Evolutionary conservation across 148 eudicot genomes (phyloP).

Genomic region (Chenopodium album): DNA sequence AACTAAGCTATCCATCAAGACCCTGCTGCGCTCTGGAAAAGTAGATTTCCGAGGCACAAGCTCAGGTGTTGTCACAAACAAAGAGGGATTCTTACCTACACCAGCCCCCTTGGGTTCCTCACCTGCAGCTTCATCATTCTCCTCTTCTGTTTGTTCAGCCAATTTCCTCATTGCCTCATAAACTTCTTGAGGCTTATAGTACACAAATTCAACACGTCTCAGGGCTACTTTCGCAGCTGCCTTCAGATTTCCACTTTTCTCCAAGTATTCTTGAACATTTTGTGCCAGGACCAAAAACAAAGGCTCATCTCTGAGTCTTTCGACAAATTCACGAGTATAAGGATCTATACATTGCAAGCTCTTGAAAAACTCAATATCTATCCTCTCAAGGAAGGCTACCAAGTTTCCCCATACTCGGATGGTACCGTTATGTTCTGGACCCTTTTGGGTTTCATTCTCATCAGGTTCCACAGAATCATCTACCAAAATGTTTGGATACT

Average conservation of each 20-base stretch:
- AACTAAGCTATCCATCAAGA: slow-evolving; percentile 78
- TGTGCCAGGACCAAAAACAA: slow-evolving; percentile 67
- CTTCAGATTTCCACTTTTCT: slow-evolving; percentile 56
- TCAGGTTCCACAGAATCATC: slow-evolving; percentile 83
- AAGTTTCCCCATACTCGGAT: slow-evolving; percentile 86
- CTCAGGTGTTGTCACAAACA: slow-evolving; percentile 67
- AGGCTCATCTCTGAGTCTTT: slow-evolving; percentile 83
- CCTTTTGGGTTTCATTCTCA: slow-evolving; percentile 83
- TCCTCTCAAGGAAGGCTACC: slow-evolving; percentile 84
- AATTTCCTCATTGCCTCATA: slow-evolving; percentile 83
- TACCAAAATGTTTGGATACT: slow-evolving; percentile 69
- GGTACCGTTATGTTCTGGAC: slow-evolving; percentile 62
- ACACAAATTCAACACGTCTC: slow-evolving; percentile 67
- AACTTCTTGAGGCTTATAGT: slow-evolving; percentile 78
- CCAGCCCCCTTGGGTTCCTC: slow-evolving; percentile 37
- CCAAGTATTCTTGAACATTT: slow-evolving; percentile 71
- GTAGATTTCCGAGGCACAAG: slow-evolving; percentile 71
- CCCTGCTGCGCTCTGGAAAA: slow-evolving; percentile 71
- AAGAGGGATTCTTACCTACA: slow-evolving; percentile 55
- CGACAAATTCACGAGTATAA: slow-evolving; percentile 77
- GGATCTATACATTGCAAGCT: slow-evolving; percentile 87
- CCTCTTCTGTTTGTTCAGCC: slow-evolving; percentile 54
- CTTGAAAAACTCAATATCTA: slow-evolving; percentile 82
- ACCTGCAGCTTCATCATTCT: slow-evolving; percentile 35
- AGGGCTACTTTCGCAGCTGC: slow-evolving; percentile 75